Base-by-base conservation (phyloP, 1,139 yeast genomes). In the Pichia norvegensis region DNA sequence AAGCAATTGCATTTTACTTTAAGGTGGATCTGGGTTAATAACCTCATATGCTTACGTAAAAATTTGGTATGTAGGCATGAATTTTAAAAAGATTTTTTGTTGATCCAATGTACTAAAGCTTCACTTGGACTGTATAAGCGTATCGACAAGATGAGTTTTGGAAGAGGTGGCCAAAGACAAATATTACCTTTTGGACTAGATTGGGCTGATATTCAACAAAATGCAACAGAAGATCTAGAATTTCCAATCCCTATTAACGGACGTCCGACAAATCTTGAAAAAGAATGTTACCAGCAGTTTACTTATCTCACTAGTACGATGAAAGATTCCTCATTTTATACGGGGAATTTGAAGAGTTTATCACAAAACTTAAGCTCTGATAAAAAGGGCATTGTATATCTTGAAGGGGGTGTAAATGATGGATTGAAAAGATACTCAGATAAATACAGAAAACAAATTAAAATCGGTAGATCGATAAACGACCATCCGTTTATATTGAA, bases 401-500 rank as follows among this genome's bases (percentile, higher is more conserved):
- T 57, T 17, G 68, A 67, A 49, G 73, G 67, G 29, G 74, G 75
- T 19, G 63, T 69, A 4, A 68, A 69, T 46, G 76, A 82, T 59
- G 87, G 87, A 0, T 74, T 85, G 37, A 77, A 79, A 56, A 71
- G 95, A 56, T 84, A 83, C 59, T 76, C 88, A 4, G 95, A 85
- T 61, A 73, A 71, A 58, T 85, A 82, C 61, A 72, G 83, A 54
- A 83, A 83, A 59, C 81, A 78, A 52, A 76, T 85, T 47, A 81
- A 77, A 57, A 74, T 81, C n/a, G 92, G 92, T 1, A 73, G 83
- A 46, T 80, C 94, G 4, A 76, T 85, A 17, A 84, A 82, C 53
- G 95, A 85, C 48, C 94, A 86, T 65, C 95, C 96, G 1, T 87
- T 82, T 61, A 74, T 75, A 51, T 56, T 76, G 25, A 79, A 76